Evolutionary conservation across 2,329 filamentous ascomycete species (phyloP), one percentile per base, ranked within the genome.

Genomic region (Lecanoromycetidae sp.): DNA sequence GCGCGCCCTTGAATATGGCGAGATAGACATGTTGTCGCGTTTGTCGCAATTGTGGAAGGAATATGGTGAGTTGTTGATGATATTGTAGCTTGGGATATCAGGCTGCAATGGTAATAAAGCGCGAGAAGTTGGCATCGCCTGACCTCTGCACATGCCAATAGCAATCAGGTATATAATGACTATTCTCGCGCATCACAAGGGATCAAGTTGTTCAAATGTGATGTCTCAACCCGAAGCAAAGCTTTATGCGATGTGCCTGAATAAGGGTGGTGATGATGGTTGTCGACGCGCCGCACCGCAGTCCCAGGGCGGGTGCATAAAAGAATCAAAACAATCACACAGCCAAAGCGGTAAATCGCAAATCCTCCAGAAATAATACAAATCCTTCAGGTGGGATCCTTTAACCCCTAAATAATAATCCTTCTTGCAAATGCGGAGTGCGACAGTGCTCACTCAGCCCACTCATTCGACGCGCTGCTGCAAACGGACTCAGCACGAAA

Each of bases 1-100:
- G 29, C 39, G 39, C 26, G 45, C 19, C 10, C 13, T 43, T 2
- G 32, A 20, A 8, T 32, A 30, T 26, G 32, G 43, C 9, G 33
- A 29, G 22, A 34, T 41, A 38, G 9, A 39, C 49, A 51, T 51
- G 13, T 22, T 48, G 45, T 47, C 8, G 23, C 5, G 29, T 36
- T 36, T 15, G 13, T 42, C 30, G 23, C 15, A 29, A 12, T 23
- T 12, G 15, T 17, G 33, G 27, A 22, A n/a, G 5, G 9, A 35
- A n/a, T 20, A 12, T 13, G 20, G 19, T 15, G 19, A 23, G 40
- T 23, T n/a, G 19, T 17, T 3, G 3, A 12, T 19, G 35, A 23
- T 37, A 8, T 43, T 23, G 32, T 43, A 26, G 32, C 5, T 41
- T 29, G 45, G 25, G 37, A 17, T 25, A 37, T 42, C 45, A 47